Evolutionary conservation across 163 green algal species (phyloP).

Genomic region (Chloromonas sp.): DNA sequence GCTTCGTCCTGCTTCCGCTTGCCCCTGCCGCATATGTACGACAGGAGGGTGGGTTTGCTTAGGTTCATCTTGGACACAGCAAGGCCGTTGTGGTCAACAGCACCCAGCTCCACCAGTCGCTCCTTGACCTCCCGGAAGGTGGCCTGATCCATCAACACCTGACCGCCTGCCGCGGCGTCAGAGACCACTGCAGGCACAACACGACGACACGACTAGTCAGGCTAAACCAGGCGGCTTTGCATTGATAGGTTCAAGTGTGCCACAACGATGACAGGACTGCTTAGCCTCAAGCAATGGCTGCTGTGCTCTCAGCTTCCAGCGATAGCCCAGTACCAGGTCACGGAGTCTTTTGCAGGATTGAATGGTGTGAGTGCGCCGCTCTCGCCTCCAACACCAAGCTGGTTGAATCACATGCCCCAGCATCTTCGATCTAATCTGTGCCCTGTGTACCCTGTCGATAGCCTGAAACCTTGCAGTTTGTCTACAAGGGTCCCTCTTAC

Average conservation of each 20-base stretch:
- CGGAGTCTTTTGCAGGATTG: too few species aligned
- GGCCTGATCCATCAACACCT: slow-evolving; percentile 39
- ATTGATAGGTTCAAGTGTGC: not conserved
- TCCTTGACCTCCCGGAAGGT: slow-evolving; percentile 49
- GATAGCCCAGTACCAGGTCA: too few species aligned
- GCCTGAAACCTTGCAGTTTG: not conserved
- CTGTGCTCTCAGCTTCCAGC: not conserved
- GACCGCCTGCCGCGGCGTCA: slow-evolving; percentile 41
- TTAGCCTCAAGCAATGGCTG: not conserved
- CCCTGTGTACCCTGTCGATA: not conserved
- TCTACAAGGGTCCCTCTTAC: slow-evolving; percentile 18
- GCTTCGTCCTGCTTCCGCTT: not conserved
- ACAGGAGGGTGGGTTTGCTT: slow-evolving; percentile 9
- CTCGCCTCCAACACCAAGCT: too few species aligned
- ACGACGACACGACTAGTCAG: not conserved
- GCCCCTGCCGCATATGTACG: not conserved
- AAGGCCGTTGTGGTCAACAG: slow-evolving; percentile 40
- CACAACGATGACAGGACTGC: not conserved
- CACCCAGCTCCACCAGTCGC: slow-evolving; percentile 36
- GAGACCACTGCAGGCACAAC: slow-evolving; percentile 29
- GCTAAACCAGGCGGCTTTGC: not conserved
- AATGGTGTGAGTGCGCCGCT: too few species aligned
- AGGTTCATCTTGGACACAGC: slow-evolving; percentile 36
- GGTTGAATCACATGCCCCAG: too few species aligned
- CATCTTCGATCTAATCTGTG: too few species aligned